Evolutionary conservation across 345 rosid genomes (phyloP).

Genomic region (Litchi chinensis): DNA sequence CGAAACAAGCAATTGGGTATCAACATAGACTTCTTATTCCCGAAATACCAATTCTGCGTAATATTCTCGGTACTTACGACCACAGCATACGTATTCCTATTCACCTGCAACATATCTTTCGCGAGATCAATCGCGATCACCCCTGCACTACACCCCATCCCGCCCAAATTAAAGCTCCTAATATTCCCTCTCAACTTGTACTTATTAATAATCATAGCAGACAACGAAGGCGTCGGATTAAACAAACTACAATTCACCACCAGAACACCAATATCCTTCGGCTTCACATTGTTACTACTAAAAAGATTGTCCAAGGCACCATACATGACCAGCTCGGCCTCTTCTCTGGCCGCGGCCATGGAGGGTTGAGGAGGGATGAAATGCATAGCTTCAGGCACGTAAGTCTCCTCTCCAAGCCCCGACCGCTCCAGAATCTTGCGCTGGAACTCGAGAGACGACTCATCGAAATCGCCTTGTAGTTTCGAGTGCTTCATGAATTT

Average conservation of each 20-base stretch:
- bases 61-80: constrained; percentile 81
- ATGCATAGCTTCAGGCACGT: constrained; percentile 60
- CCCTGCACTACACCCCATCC: constrained; percentile 91
- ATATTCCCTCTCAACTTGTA: constrained; percentile 64
- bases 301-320: constrained; percentile 62
- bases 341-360: constrained; percentile 60
- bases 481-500: constrained; percentile 58
- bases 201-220: constrained; percentile 68
- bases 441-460: constrained; percentile 64
- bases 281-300: constrained; percentile 49
- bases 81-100: constrained; percentile 68
- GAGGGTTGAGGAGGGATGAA: constrained; percentile 54
- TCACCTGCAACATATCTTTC: constrained; percentile 63
- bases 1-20: constrained; percentile 74
- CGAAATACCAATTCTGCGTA: constrained; percentile 65
- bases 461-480: constrained; percentile 56
- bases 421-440: constrained; percentile 69
- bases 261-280: constrained; percentile 71
- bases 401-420: constrained; percentile 75
- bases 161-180: constrained; percentile 63
- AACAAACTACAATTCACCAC: constrained; percentile 78
- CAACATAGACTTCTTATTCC: constrained; percentile 74
- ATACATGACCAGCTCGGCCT: constrained; percentile 69
- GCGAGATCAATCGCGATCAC: constrained; percentile 68
- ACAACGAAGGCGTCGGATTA: constrained; percentile 75